Percentiles rank a stretch among this genome's conserved stretches.
These are phyloP conservation scores for Globisporangium nunn DNA, from an alignment of 352 stramenopile species.

Conservation along the genomic window DNA sequence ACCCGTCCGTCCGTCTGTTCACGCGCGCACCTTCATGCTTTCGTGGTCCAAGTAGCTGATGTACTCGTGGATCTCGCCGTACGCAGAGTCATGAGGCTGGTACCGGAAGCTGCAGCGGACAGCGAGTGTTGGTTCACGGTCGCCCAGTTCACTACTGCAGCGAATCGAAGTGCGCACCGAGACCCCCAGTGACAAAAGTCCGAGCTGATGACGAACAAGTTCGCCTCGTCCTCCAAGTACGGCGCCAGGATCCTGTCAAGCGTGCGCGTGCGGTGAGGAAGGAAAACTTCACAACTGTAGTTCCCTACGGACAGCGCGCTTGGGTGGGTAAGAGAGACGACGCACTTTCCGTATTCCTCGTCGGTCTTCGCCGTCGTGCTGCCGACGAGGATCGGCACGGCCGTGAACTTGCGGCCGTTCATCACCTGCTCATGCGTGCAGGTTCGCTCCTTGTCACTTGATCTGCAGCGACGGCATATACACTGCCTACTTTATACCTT, in stretches of 20 bases:
- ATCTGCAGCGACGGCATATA: no score
- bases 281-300: no score
- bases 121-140: no score
- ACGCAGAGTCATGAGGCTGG: slow-evolving; percentile 73
- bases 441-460: no score
- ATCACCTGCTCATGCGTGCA: slow-evolving; percentile 30
- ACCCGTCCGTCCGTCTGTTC: not conserved
- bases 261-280: no score
- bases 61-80: slow-evolving; percentile 90
- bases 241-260: slow-evolving; percentile 77
- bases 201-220: slow-evolving; percentile 94
- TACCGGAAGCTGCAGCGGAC: slow-evolving; percentile 77
- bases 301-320: no score
- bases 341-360: slow-evolving; percentile 78
- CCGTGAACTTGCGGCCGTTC: slow-evolving; percentile 71
- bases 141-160: no score
- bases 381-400: slow-evolving; percentile 95
- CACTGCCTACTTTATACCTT: slow-evolving; percentile 36
- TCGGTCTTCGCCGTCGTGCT: slow-evolving; percentile 84
- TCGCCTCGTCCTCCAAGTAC: slow-evolving; percentile 88
- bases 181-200: slow-evolving; percentile 97
- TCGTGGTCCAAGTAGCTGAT: slow-evolving; percentile 94
- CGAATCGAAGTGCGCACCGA: slow-evolving; percentile 22
- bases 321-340: not conserved
- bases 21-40: slow-evolving; percentile 50